Evolutionary conservation across 2,329 filamentous ascomycete species (phyloP), one percentile per base, ranked within the genome.

Genomic region (Curvularia eragrostidis): DNA sequence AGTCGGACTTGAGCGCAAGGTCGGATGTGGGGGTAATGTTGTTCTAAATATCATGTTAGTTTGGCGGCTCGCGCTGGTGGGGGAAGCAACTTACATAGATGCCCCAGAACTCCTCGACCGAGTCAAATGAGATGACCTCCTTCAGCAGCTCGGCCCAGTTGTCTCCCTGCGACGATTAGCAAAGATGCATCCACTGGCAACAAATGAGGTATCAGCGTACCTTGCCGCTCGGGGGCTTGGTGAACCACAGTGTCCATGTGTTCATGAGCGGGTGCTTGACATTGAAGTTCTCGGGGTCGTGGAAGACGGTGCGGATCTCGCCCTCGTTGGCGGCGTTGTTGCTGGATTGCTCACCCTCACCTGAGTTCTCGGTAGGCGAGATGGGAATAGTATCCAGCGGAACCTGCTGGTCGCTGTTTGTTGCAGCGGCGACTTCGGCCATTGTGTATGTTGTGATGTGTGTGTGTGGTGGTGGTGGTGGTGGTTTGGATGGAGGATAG

Each of bases 201-300:
- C 9, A 19, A 23, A 34, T 48, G 44, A 15, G 15, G 36, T 19
- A 51, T 7, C 13, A 24, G 34, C 82, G 59, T 80, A 95, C 93
- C 89, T 96, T 97, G 82, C 93, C 93, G 77, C 89, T 96, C 42
- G 94, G 91, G 52, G 95, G 94, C 86, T 98, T 98, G 73, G 94
- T 98, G 84, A 98, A 99, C 96, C 96, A 99, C 55, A 99, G 84
- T 58, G 95, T 98, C 95, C 95, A 99, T 77, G 91, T 90, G 84
- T 97, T 91, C 86, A 96, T 93, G 61, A 99, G 86, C 67, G 93
- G 94, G 79, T 99, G 95, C 86, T 98, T 99, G 80, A 99, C 95
- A 73, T 96, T 99, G 87, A 99, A 99, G 85, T 99, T 97, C 67
- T 97, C 91, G 70, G 95, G 90, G 81, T 98, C 93, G 78, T 99